phyloP scores from a whole-genome alignment of 352 stramenopile species.

The Globisporangium abappressorium region DNA sequence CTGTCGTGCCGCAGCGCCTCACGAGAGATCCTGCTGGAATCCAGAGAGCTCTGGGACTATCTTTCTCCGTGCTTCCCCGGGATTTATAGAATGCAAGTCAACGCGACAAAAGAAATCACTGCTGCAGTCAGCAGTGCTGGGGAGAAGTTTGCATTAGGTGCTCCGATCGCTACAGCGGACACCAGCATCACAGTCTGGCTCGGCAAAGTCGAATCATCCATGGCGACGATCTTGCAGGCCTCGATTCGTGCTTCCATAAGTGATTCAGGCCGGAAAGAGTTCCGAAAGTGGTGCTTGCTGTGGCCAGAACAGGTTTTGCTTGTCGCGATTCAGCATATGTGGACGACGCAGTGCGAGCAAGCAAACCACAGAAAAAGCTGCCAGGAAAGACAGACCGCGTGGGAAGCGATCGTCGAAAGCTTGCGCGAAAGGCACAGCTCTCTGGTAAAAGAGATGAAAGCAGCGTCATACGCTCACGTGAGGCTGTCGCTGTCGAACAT shows the following conservation, averaged over 20 bases:
- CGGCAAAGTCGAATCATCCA: slow-evolving; percentile 52
- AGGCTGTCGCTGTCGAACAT: slow-evolving; percentile 43
- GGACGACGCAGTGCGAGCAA: slow-evolving; percentile 59
- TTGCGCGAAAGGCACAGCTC: slow-evolving; percentile 33
- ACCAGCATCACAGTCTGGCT: slow-evolving; percentile 48
- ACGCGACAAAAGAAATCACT: slow-evolving; percentile 49
- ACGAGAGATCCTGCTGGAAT: slow-evolving; percentile 8
- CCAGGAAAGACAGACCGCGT: slow-evolving; percentile 25
- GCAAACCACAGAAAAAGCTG: slow-evolving; percentile 26
- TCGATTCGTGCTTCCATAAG: slow-evolving; percentile 55
- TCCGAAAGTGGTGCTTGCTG: slow-evolving; percentile 77
- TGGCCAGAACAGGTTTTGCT: slow-evolving; percentile 76
- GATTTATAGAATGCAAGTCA: slow-evolving; percentile 42
- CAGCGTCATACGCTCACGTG: slow-evolving; percentile 29
- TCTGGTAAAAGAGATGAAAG: slow-evolving; percentile 53
- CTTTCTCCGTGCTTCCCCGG: slow-evolving; percentile 62
- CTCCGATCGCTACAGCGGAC: slow-evolving; percentile 42
- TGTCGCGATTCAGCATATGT: slow-evolving; percentile 47
- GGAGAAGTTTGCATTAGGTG: slow-evolving; percentile 55
- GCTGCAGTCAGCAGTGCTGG: slow-evolving; percentile 46
- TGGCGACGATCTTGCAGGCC: slow-evolving; percentile 68
- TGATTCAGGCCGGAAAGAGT: slow-evolving; percentile 72
- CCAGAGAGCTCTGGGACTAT: slow-evolving; percentile 36
- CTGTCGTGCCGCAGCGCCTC: slow-evolving; percentile 26
- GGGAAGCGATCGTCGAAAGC: slow-evolving; percentile 26